Evolutionary conservation across 2,329 filamentous ascomycete species (phyloP), one percentile per base, ranked within the genome.

Genomic region (Aspergillus fischeri): DNA sequence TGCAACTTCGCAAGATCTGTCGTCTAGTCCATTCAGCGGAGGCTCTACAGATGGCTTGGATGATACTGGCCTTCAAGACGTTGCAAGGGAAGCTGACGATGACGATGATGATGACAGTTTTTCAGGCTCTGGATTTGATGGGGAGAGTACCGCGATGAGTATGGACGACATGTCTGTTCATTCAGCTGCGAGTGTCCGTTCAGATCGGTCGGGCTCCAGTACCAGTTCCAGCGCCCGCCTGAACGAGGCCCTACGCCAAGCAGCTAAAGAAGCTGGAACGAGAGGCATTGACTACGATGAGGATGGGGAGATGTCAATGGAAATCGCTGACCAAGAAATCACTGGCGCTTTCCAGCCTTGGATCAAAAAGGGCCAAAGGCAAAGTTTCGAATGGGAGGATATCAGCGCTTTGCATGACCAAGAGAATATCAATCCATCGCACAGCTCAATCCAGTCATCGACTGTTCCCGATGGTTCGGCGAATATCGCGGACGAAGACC

Each of bases 111-210:
- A 74, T 47, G 73, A 67, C 6, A 67, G 61, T 74, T 55, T 82
- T 51, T 83, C 82, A 9, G 73, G 68, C 42, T 80, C 78, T n/a
- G 79, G 77, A 28, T 78, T 75, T 38, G 81, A 81, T 54, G 78
- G 89, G 60, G 88, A 90, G 62, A 88, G 86, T 29, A 92, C 90
- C 0, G 88, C 90, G 73, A 91, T 92, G 86, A 93, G 87, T 38
- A 78, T 96, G 48, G 90, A 93, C 60, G 89, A 92, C 64, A 83
- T 88, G 60, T 91, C 88, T 1, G 84, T 85, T 32, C 86, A 84
- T 27, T 89, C 88, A 17, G 77, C 85, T 48, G 83, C 80, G 48
- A 89, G 88, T 9, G 79, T 81, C 2, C 82, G 83, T 27, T 85
- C 83, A 24, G 78, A 79, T 60, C 80, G 75, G 32, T 70, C 69